Percentiles rank a stretch among this genome's conserved stretches.
Evolutionary conservation across 495 filamentous ascomycete genomes (phyloP).

Genomic region (Penicillium diatomitis): DNA sequence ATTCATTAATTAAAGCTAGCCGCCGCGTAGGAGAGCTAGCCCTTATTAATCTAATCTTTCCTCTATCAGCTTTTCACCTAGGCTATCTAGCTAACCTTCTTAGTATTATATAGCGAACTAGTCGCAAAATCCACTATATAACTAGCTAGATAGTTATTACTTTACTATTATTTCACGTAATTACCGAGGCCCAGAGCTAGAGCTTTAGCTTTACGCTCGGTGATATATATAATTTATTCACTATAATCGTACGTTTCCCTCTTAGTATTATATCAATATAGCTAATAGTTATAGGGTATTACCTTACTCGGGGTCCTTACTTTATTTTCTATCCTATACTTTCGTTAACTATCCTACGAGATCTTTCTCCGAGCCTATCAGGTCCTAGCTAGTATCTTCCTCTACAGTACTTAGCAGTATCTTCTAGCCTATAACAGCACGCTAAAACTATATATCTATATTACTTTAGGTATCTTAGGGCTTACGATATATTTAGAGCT

Average conservation of each 20-base stretch:
- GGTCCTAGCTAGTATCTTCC: conserved; percentile 7
- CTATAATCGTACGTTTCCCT: conserved; percentile 1
- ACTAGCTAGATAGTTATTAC: conserved; percentile 3
- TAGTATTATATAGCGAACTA: conserved; percentile 1
- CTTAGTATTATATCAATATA: not conserved
- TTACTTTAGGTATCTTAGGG: conserved; percentile 16
- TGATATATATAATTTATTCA: conserved; percentile 2
- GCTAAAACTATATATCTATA: conserved; percentile 17
- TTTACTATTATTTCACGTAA: conserved; percentile 2
- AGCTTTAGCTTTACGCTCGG: not conserved
- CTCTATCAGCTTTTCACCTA: conserved; percentile 3
- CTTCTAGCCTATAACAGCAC: conserved; percentile 3
- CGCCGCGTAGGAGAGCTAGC: conserved; percentile 4
- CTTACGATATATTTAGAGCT: conserved; percentile 12
- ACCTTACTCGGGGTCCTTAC: not conserved
- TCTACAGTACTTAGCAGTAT: conserved; percentile 17
- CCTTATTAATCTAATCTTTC: conserved; percentile 4
- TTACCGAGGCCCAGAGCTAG: not conserved
- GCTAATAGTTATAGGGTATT: not conserved
- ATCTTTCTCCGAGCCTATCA: conserved; percentile 18
- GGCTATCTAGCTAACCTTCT: conserved; percentile 2
- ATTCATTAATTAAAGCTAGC: not conserved
- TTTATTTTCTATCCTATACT: conserved; percentile 10
- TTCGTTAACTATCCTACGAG: conserved; percentile 13
- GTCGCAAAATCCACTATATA: conserved; percentile 1